Conservation (phyloP, 176 grass and related monocot species). For the Leersia perrieri region DNA sequence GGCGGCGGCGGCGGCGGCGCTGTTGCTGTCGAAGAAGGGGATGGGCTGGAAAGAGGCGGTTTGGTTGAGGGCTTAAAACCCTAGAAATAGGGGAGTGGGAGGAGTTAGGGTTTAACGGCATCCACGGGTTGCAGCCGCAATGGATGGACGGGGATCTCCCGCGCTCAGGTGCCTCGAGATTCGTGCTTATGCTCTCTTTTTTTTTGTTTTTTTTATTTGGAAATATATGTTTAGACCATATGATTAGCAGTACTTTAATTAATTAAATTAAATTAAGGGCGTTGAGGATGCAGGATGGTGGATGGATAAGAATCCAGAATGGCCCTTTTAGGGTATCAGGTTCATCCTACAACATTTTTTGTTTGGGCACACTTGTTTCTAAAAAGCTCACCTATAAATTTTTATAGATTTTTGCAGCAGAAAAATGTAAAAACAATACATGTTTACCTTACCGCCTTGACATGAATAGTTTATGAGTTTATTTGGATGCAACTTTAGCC, state of each 20-base stretch:
- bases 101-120: slow-evolving; percentile 55
- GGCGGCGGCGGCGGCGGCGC: neutral
- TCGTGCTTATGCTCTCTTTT: slow-evolving; percentile 26
- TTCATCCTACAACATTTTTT: too few species aligned
- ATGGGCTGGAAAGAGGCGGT: neutral
- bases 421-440: too few species aligned
- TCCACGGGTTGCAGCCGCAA: slow-evolving; percentile 27
- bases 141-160: slow-evolving; percentile 29
- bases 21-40: slow-evolving; percentile 16
- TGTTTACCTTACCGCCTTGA: too few species aligned
- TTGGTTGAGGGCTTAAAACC: slow-evolving; percentile 59
- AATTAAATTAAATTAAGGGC: too few species aligned
- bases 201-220: neutral
- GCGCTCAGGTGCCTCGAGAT: slow-evolving; percentile 34
- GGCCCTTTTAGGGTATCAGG: neutral
- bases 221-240: too few species aligned
- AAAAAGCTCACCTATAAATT: too few species aligned
- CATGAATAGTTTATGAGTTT: too few species aligned
- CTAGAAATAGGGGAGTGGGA: slow-evolving; percentile 54
- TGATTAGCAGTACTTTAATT: too few species aligned
- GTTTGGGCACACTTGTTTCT: too few species aligned
- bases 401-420: too few species aligned
- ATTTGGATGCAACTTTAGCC: too few species aligned
- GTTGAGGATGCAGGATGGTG: too few species aligned
- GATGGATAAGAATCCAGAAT: neutral